These are phyloP conservation scores for Elsinoe australis DNA, from an alignment of 2,329 filamentous ascomycete species.

Conservation along the genomic window DNA sequence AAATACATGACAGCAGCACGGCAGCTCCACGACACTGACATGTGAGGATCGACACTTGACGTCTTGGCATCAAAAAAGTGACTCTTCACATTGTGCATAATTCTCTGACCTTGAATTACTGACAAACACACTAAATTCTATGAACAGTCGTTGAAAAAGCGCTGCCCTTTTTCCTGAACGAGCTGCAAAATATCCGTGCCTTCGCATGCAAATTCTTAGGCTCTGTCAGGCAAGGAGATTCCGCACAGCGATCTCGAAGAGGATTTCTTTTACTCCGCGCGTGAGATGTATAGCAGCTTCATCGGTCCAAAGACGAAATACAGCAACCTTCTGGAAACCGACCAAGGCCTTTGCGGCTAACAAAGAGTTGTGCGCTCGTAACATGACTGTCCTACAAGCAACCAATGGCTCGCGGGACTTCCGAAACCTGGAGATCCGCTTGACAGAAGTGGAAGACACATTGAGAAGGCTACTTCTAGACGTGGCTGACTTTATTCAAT, in stretches of 20 bases:
- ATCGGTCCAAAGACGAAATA: no score
- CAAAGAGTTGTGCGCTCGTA: background rate
- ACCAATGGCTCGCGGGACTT: conserved; percentile 26
- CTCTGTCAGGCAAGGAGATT: no score
- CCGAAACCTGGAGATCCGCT: conserved; percentile 39
- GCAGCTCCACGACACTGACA: background rate
- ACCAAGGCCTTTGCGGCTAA: no score
- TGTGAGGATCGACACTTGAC: conserved; percentile 12
- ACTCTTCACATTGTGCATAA: background rate
- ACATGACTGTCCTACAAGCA: conserved; percentile 2
- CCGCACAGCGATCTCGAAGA: no score
- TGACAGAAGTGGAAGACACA: conserved; percentile 64
- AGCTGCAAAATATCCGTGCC: no score
- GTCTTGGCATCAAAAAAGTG: conserved; percentile 16
- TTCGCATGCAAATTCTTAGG: no score
- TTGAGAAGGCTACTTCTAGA: conserved; percentile 73
- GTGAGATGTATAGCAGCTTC: no score
- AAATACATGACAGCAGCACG: no score
- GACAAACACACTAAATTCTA: background rate
- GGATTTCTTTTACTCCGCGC: no score
- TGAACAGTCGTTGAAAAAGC: no score
- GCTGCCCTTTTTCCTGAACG: no score
- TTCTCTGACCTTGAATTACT: conserved; percentile 19
- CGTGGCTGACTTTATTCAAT: conserved; percentile 63
- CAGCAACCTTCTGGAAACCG: no score